Conservation (phyloP, 768 basidiomycete species). For the Tylopilus balloui region DNA sequence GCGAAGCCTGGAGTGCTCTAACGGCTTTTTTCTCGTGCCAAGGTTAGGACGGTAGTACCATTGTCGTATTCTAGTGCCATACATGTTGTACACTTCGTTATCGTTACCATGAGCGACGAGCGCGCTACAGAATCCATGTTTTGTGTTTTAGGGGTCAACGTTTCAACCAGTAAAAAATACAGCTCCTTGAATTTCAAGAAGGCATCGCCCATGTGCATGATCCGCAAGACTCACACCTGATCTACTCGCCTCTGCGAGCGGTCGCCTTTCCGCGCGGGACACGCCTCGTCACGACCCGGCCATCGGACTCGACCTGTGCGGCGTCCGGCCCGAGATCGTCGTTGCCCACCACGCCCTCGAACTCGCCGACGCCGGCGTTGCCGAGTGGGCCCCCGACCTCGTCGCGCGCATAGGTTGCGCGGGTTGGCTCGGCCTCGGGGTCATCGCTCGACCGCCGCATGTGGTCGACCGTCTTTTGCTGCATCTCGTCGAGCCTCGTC, state of each 20-base stretch:
- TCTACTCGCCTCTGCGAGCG: neutral
- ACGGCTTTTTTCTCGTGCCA: no score
- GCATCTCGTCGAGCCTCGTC: constrained; percentile 16
- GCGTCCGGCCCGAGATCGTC: constrained; percentile 28
- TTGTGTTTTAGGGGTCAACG: neutral
- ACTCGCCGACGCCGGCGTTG: constrained; percentile 27
- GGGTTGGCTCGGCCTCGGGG: constrained; percentile 18
- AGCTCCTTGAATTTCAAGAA: constrained; percentile 7
- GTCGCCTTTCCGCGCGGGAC: constrained; percentile 10
- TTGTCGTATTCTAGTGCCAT: constrained; percentile 1
- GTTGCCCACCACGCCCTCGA: constrained; percentile 28
- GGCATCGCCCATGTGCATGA: neutral
- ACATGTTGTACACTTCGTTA: constrained; percentile 6
- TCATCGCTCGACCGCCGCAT: constrained; percentile 8
- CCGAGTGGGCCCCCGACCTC: constrained; percentile 29
- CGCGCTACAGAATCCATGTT: neutral
- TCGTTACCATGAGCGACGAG: neutral
- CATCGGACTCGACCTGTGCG: constrained; percentile 20
- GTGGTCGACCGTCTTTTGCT: constrained; percentile 21
- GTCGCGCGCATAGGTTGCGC: constrained; percentile 26
- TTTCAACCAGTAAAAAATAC: neutral
- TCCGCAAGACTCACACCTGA: constrained; percentile 10
- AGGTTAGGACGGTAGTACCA: neutral
- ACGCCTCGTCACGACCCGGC: constrained; percentile 21
- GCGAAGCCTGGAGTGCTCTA: neutral